Evolutionary conservation across 2,329 filamentous ascomycete species (phyloP), one percentile per base, ranked within the genome.

Genomic region (Byssothecium circinans): DNA sequence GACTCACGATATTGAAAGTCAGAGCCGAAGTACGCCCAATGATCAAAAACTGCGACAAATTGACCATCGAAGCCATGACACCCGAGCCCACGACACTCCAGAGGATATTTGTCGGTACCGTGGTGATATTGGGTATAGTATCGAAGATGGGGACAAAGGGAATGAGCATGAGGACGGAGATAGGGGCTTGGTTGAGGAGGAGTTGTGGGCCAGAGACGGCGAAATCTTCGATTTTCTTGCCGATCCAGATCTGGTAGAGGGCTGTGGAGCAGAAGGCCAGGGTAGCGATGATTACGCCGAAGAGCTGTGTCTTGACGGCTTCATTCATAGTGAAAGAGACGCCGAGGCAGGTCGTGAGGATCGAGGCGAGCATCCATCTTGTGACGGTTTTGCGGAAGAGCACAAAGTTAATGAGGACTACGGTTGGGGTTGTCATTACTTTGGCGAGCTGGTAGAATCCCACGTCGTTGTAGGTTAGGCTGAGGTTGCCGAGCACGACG

Each of bases 381-480:
- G 73, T 71, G 35, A 75, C 68, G 8, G 70, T 67, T 55, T 74
- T 75, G 14, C 66, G 58, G 60, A 77, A 73, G 30, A 73, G 62
- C 40, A 75, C 46, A 47, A 74, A 76, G 63, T 75, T 75, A 54
- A 77, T 70, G 15, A 75, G 53, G 27, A 75, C 74, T 18, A 77
- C 74, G 41, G 70, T 74, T 11, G 74, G 74, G 0, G 74, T 76
- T 8, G 74, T 77, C 74, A 77, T 76, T 49, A 76, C 74, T 59
- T 77, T 77, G 45, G 74, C 74, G 20, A 77, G 65, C 57, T 76
- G 74, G 61, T 77, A 77, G 60, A 76, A 76, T 38, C 74, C 74
- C 50, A 77, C 71, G 20, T 71, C 71, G 64, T 77, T 77, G 59
- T 71, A 75, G 15, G 74, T 71, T 62, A 77, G 60, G 49, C 71